A percentile compares a stretch with the other conserved stretches of the same genome.
Conservation (phyloP, 768 basidiomycete genomes). For the Crepidotus variabilis region DNA sequence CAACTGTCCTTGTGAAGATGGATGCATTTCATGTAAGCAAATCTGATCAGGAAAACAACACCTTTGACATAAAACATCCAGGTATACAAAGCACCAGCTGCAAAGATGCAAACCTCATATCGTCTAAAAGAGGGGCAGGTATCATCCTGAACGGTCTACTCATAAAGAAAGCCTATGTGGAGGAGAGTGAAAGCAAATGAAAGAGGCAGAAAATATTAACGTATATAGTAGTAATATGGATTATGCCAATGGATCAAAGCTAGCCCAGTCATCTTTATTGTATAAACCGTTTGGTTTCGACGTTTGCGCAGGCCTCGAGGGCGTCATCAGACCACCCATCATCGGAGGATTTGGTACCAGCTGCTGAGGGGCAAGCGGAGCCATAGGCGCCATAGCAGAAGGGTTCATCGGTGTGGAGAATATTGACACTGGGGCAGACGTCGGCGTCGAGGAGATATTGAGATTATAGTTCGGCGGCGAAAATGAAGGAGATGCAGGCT, state of each 20-base stretch:
- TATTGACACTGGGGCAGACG: conserved; percentile 9
- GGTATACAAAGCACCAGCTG: conserved; percentile 67
- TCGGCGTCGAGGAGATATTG: conserved; percentile 26
- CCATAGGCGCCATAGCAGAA: not conserved
- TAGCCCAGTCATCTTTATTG: conserved; percentile 71
- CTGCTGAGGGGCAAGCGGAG: conserved; percentile 15
- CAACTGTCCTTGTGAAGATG: conserved; percentile 61
- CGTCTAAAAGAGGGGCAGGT: conserved; percentile 72
- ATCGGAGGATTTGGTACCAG: conserved; percentile 20
- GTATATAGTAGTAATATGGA: not conserved
- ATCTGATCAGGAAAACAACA: not conserved
- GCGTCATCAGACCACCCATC: conserved; percentile 51
- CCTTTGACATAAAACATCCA: conserved; percentile 21
- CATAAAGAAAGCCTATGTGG: conserved; percentile 34
- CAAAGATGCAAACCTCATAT: conserved; percentile 68
- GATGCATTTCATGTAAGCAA: conserved; percentile 65
- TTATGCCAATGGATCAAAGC: conserved; percentile 75
- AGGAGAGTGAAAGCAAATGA: conserved; percentile 13
- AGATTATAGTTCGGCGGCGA: conserved; percentile 57
- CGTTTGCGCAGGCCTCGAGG: conserved; percentile 55
- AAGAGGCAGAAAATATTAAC: not conserved
- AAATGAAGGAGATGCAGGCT: conserved; percentile 11
- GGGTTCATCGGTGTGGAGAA: conserved; percentile 9
- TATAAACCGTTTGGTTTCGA: conserved; percentile 41
- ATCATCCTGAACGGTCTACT: conserved; percentile 64